Percentiles rank a stretch among this genome's conserved stretches.
phyloP scores from a whole-genome alignment of 352 stramenopile species.

The Pythium aquatile region DNA sequence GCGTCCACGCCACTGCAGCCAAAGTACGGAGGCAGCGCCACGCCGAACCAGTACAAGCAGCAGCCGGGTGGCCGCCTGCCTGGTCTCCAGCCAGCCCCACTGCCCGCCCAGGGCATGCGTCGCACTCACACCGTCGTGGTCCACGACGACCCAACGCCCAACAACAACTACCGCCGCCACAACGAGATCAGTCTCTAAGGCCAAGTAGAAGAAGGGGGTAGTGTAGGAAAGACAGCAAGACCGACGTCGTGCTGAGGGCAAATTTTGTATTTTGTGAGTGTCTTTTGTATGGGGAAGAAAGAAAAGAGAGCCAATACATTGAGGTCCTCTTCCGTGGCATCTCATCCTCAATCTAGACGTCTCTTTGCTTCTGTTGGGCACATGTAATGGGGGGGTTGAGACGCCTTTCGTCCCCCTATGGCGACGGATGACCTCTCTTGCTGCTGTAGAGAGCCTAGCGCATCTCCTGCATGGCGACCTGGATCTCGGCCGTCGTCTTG shows the following conservation, averaged over 20 bases:
- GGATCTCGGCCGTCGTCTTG: conserved; percentile 46
- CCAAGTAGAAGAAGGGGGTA: not conserved
- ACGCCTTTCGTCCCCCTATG: not conserved
- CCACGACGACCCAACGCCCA: conserved; percentile 24
- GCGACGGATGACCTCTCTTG: not conserved
- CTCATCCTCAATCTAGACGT: not conserved
- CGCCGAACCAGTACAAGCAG: conserved; percentile 18
- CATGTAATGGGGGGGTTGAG: not conserved
- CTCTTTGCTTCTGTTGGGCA: not conserved
- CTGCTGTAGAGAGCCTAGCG: conserved; percentile 12
- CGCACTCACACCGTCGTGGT: conserved; percentile 26
- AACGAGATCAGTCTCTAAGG: conserved; percentile 27
- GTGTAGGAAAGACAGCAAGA: conserved; percentile 1
- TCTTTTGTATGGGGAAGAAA: conserved; percentile 2
- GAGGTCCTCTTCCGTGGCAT: not conserved
- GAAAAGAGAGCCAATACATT: not conserved
- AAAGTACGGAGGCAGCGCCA: conserved; percentile 7
- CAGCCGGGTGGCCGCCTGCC: conserved; percentile 9
- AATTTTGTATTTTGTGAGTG: conserved; percentile 8
- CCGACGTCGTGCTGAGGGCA: not conserved
- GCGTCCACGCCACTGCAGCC: conserved; percentile 27
- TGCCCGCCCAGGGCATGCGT: conserved; percentile 20
- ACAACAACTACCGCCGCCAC: conserved; percentile 24
- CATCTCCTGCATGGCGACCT: conserved; percentile 34
- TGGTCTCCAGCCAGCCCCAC: conserved; percentile 16